Percentiles rank a stretch among this genome's conserved stretches.
Conservation (phyloP, 2,329 filamentous ascomycete species). For the Acephala macrosclerotiorum region DNA sequence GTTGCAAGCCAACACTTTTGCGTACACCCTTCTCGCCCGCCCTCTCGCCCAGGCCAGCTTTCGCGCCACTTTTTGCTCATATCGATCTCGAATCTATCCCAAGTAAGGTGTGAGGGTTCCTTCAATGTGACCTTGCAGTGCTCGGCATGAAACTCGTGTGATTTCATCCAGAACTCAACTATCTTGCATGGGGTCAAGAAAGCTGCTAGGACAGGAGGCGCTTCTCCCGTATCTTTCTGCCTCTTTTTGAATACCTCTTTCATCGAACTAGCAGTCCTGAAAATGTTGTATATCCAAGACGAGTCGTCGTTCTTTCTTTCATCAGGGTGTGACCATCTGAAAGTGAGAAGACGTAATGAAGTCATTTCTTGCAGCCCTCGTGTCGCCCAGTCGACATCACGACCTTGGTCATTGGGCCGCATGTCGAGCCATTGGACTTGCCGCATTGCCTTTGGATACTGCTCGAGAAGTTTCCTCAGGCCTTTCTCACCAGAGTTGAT, state of each 20-base stretch:
- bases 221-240: not conserved
- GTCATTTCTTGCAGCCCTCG: not conserved
- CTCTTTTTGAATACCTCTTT: not conserved
- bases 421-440: not conserved
- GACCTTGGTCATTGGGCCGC: not conserved
- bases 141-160: not conserved
- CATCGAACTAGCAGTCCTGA: not conserved
- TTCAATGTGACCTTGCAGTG: not conserved
- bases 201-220: not conserved
- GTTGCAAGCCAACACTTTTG: not conserved
- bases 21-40: not conserved
- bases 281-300: not conserved
- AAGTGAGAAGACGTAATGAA: not conserved
- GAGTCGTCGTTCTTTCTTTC: not conserved
- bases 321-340: not conserved
- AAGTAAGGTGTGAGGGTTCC: not conserved
- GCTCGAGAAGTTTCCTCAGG: not conserved
- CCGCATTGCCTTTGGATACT: not conserved
- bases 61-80: not conserved
- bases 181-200: not conserved
- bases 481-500: not conserved
- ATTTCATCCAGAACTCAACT: not conserved
- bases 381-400: not conserved
- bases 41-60: not conserved
- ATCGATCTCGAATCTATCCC: conserved; percentile 3